These are phyloP conservation scores for Penicillium simplicissimum DNA, from an alignment of 495 filamentous ascomycete genomes.

Conservation along the genomic window DNA sequence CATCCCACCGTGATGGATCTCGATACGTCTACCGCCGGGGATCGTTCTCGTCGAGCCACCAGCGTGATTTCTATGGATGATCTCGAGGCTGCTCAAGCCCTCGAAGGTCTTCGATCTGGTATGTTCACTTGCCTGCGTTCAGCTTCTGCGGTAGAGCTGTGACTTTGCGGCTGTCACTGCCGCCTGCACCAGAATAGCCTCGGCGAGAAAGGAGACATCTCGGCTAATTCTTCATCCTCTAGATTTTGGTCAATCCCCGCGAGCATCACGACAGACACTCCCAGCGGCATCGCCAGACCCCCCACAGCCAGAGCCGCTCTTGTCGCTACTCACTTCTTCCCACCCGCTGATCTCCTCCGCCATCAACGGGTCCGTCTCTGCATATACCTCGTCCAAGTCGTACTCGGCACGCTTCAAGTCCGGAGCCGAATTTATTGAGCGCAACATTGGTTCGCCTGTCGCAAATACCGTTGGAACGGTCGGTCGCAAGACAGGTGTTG, in stretches of 20 bases:
- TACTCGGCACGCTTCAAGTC: constrained; percentile 84
- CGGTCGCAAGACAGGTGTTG: constrained; percentile 77
- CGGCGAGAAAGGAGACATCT: not conserved
- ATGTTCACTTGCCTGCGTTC: constrained; percentile 16
- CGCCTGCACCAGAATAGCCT: not conserved
- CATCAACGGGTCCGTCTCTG: constrained; percentile 76
- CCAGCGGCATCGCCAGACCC: constrained; percentile 26
- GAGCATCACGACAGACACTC: constrained; percentile 29
- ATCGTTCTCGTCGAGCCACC: constrained; percentile 46
- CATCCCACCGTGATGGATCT: constrained; percentile 44
- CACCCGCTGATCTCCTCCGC: constrained; percentile 79
- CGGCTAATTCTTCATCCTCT: constrained; percentile 15
- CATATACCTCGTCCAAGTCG: constrained; percentile 80
- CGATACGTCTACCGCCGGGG: constrained; percentile 37
- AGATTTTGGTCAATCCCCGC: constrained; percentile 41
- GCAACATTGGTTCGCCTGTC: constrained; percentile 75
- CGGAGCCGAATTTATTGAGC: constrained; percentile 82
- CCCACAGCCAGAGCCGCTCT: constrained; percentile 64
- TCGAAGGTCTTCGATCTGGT: constrained; percentile 84
- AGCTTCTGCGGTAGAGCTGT: constrained; percentile 10
- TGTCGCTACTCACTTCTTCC: constrained; percentile 75
- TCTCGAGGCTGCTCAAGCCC: constrained; percentile 83
- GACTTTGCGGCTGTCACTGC: not conserved
- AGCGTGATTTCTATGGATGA: constrained; percentile 74
- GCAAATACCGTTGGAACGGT: constrained; percentile 81